Base-by-base conservation (phyloP, 129 eudicot species). In the Helichrysum umbraculigerum region DNA sequence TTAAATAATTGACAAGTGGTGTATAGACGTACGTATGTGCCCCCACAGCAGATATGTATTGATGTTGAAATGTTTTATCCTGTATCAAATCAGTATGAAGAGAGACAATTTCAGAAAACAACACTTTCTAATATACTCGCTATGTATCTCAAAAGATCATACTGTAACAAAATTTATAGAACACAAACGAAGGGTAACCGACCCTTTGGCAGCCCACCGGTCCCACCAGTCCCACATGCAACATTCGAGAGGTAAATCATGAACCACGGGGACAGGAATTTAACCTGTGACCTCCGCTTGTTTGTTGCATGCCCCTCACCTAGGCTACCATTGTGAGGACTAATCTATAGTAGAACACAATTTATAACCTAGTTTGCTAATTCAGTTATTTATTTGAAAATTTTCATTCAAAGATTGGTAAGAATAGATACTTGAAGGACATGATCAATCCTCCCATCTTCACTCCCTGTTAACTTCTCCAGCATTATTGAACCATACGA, bases 51-150 rank as follows among this genome's bases (percentile, higher is more conserved):
- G 92, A 88, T 78, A 93, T 76, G 70, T 93, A 93, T 64, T 90
- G 86, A 88, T 93, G 98, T 74, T 92, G 98, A 77, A 93, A 93
- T 12, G 98, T 93, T 87, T 93, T 90, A 71, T 93, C 97, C 97
- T 90, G 91, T 88, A 92, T 62, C 20, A 56, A 25, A 32, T 30
- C 44, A 62, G 54, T 32, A 63, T 71, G 63, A 50, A 52, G 25
- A 76, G 34, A 61, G 72, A 25, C 28, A 25, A 25, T 25, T 25
- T 25, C 0, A 25, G 28, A 54, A 47, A 50, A 0, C 58, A 37
- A 41, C 30, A 41, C 59, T 60, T 39, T 52, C 33, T 41, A 4
- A 42, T 68, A 41, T 68, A 4, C 62, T 10, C 37, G 2, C 25
- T 16, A 50, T 17, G 47, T 28, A 30, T 30, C 50, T 52, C 15